Conservation (phyloP, 495 filamentous ascomycete species). For the Aspergillus panamensis region DNA sequence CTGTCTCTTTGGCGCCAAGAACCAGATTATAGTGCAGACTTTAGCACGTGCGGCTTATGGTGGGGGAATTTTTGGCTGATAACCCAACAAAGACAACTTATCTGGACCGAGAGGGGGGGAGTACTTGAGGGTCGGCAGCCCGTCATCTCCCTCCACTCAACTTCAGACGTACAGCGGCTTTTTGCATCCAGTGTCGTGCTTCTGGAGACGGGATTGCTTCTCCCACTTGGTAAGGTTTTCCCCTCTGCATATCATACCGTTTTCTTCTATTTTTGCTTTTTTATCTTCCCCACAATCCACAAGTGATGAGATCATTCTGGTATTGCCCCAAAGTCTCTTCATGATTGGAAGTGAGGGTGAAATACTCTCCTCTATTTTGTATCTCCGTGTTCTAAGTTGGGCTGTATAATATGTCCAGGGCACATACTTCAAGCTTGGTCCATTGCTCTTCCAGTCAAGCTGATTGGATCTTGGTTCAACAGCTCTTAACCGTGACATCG, state of each 20-base stretch:
- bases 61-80: not conserved
- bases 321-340: not conserved
- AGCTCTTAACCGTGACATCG: not conserved
- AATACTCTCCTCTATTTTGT: too few species aligned
- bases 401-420: not conserved
- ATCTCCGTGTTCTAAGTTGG: not conserved
- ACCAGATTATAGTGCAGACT: not conserved
- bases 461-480: not conserved
- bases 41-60: not conserved
- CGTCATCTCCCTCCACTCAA: not conserved
- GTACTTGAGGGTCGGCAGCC: constrained; percentile 1
- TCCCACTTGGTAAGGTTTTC: not conserved
- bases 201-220: not conserved
- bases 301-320: not conserved
- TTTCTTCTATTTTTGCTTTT: not conserved
- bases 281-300: not conserved
- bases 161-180: not conserved
- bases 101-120: not conserved
- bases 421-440: not conserved
- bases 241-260: not conserved
- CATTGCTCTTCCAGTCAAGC: not conserved
- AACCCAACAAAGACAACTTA: not conserved
- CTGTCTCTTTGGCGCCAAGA: not conserved
- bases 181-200: not conserved
- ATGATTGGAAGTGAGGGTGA: too few species aligned